Base-by-base conservation (phyloP, 306 rosid genomes). In the Rosa persica region DNA sequence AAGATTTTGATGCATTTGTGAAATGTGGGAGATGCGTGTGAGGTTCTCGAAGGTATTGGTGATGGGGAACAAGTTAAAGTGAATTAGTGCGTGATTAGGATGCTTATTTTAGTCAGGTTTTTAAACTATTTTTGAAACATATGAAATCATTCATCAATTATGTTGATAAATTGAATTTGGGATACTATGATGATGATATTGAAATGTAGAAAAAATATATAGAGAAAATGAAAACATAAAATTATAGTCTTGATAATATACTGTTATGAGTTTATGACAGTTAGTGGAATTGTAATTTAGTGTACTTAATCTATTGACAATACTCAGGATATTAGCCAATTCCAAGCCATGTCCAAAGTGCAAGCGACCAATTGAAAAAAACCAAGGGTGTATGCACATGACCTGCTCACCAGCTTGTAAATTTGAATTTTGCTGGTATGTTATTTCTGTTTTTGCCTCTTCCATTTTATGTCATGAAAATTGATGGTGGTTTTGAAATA, bases 311-410 rank as follows among this genome's bases (percentile, higher is more conserved):
- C 43, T 13, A 38, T 69, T 61, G 55, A 27, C 38, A 64, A 54
- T 27, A 74, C 40, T 69, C 85, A 87, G 90, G 90, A 89, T 92
- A 70, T 88, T 91, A 70, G 96, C 89, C 34, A 88, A 93, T 81
- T 89, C 92, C 30, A 90, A 93, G 80, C 91, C 93, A 39, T 93
- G 98, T 80, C 98, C 98, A 69, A 93, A 91, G 81, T 93, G 98
- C 87, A 93, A 91, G 84, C 88, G 97, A 42, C 97, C 97, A 0
- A 93, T 93, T 77, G 93, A 88, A 78, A 93, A 93, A 86, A 91
- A 93, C 83, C 93, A 89, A 82, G 98, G 98, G 22, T 93, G 98
- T 79, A 93, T 89, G 97, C 98, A 91, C 86, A 93, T 93, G 81
- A 93, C 94, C 0, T 93, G 98, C 83, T 88, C 97, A 10, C 97